phyloP scores from a whole-genome alignment of 805 yeast species.

The Kuraishia floccosa region DNA sequence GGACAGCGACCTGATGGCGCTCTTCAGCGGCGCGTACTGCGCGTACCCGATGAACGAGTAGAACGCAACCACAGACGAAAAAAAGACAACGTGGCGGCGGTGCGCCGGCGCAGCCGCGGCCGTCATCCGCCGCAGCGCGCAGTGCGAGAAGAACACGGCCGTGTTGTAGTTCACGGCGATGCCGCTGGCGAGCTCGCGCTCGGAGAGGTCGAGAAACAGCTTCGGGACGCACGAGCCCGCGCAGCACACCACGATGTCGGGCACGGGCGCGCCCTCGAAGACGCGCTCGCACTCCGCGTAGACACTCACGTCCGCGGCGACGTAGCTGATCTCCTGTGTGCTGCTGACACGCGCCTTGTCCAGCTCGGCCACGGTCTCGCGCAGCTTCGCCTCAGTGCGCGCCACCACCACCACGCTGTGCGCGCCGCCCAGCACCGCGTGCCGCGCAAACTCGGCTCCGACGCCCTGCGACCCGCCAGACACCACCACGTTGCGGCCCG shows the following conservation, averaged over 20 bases:
- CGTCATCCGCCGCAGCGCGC: slow-evolving; percentile 34
- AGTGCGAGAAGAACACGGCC: slow-evolving; percentile 61
- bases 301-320: slow-evolving; percentile 54
- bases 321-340: slow-evolving; percentile 25
- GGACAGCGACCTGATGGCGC: slow-evolving; percentile 68
- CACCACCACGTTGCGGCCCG: slow-evolving; percentile 52
- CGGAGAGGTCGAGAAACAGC: slow-evolving; percentile 55
- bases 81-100: slow-evolving; percentile 43
- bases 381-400: slow-evolving; percentile 53
- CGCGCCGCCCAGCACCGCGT: slow-evolving; percentile 30
- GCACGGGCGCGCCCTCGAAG: slow-evolving; percentile 28
- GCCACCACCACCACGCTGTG: slow-evolving; percentile 71
- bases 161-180: slow-evolving; percentile 63
- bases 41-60: slow-evolving; percentile 88
- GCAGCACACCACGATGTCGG: slow-evolving; percentile 73
- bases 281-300: slow-evolving; percentile 37
- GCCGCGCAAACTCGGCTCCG: slow-evolving; percentile 68
- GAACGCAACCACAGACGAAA: slow-evolving; percentile 71
- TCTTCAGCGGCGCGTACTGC: slow-evolving; percentile 84
- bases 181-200: slow-evolving; percentile 48
- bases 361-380: slow-evolving; percentile 34
- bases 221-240: slow-evolving; percentile 85
- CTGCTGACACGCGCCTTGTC: slow-evolving; percentile 15
- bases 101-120: slow-evolving; percentile 1
- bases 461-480: slow-evolving; percentile 95